Conservation (phyloP, 306 rosid species). For the Prunus persica region Prunus_persica_NCBIv2 NC_034009.1:17671501-17672000, state of each 20-base stretch:
- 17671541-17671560: background rate
- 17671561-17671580: background rate
- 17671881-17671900: background rate
- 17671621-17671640: background rate
- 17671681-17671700: background rate
- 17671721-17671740: background rate
- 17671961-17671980: slow-evolving; percentile 86
- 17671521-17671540: background rate
- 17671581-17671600: background rate
- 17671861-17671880: background rate
- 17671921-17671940: slow-evolving; percentile 89
- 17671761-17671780: background rate
- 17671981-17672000: slow-evolving; percentile 91
- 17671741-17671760: background rate
- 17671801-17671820: background rate
- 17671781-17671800: background rate
- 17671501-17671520: background rate
- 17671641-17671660: background rate
- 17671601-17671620: background rate
- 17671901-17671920: background rate
- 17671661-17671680: background rate
- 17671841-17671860: background rate
- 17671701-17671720: background rate
- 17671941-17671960: slow-evolving; percentile 97
- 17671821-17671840: background rate